Evolutionary conservation across 257 asterid species (phyloP).

Genomic region (Solanum rostratum): DNA sequence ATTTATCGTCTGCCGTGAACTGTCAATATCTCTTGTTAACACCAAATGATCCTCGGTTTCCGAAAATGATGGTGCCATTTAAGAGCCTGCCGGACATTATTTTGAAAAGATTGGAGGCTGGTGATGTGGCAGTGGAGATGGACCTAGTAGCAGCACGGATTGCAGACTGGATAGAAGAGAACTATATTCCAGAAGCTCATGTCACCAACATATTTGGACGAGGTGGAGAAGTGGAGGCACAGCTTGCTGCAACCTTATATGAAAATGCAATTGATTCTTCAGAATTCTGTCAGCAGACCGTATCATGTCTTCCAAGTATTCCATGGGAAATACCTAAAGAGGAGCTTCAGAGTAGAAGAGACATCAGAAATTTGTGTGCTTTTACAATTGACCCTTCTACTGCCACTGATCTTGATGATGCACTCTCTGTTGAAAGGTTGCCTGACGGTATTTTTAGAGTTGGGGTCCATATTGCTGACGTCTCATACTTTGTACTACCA

Average conservation of each 20-base stretch:
- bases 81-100: constrained; percentile 43
- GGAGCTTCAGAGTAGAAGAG: constrained; percentile 47
- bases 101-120: constrained; percentile 46
- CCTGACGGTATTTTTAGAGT: constrained; percentile 47
- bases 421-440: constrained; percentile 54
- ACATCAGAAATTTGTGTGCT: constrained; percentile 51
- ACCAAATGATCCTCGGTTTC: constrained; percentile 65
- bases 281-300: constrained; percentile 47
- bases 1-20: constrained; percentile 13
- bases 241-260: constrained; percentile 72
- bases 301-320: constrained; percentile 47
- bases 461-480: constrained; percentile 91
- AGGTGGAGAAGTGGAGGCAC: constrained; percentile 68
- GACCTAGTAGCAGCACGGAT: constrained; percentile 68
- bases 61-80: constrained; percentile 57
- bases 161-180: constrained; percentile 71
- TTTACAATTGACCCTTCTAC: constrained; percentile 77
- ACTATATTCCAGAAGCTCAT: constrained; percentile 47
- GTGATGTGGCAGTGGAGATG: constrained; percentile 53
- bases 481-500: constrained; percentile 71
- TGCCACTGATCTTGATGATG: constrained; percentile 92
- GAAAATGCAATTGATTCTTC: constrained; percentile 63
- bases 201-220: constrained; percentile 58
- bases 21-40: constrained; percentile 39
- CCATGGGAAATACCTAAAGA: constrained; percentile 64